These are phyloP conservation scores for Annulohypoxylon moriforme DNA, from an alignment of 495 filamentous ascomycete species.

Conservation along the genomic window DNA sequence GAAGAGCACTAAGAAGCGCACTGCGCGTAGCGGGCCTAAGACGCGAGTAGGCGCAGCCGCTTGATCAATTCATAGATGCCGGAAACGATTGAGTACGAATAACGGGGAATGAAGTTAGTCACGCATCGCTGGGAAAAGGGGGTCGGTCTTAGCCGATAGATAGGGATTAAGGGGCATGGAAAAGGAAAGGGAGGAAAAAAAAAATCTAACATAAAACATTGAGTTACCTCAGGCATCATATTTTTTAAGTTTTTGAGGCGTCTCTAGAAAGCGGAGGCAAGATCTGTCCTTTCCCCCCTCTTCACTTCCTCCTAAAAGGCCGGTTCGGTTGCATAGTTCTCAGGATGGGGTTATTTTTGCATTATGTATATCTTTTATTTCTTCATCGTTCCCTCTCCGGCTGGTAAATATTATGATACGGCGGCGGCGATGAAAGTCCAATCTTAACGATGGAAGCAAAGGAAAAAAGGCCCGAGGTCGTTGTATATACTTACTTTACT, in stretches of 20 bases:
- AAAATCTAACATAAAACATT: neutral
- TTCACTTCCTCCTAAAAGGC: neutral
- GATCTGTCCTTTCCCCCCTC: conserved; percentile 5
- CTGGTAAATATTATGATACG: neutral
- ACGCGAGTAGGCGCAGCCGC: conserved; percentile 61
- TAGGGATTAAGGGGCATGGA: conserved; percentile 4
- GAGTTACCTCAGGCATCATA: neutral
- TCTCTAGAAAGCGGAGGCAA: conserved; percentile 16
- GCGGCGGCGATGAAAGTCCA: neutral
- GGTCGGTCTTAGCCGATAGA: neutral
- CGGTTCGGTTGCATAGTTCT: conserved; percentile 32
- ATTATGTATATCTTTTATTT: conserved; percentile 25
- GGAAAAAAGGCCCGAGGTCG: neutral
- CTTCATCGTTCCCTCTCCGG: neutral
- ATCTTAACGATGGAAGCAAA: neutral
- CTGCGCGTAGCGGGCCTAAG: conserved; percentile 76
- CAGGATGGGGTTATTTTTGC: conserved; percentile 13
- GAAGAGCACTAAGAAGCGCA: conserved; percentile 75
- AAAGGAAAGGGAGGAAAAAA: conserved; percentile 5
- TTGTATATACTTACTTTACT: neutral
- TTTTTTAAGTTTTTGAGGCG: conserved; percentile 19
- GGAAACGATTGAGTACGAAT: neutral
- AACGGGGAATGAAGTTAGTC: conserved; percentile 16
- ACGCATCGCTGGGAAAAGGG: conserved; percentile 7
- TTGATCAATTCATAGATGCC: neutral